These are phyloP conservation scores for Cyberlindnera mississippiensis DNA, from an alignment of 805 yeast genomes.

Conservation along the genomic window DNA sequence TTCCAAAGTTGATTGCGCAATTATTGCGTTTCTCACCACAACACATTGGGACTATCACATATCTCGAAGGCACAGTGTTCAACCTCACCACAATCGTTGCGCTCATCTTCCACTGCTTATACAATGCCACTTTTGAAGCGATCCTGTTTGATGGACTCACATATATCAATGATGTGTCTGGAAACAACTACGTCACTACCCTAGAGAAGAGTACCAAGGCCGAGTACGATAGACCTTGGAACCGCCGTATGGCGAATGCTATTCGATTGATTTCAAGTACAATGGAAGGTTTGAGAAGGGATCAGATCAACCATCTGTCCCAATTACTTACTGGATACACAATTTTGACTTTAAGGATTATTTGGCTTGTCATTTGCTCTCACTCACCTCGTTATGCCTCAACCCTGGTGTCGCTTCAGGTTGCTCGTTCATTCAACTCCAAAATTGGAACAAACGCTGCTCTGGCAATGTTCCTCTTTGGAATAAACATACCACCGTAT, in stretches of 20 bases:
- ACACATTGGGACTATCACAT: neutral
- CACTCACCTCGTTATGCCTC: neutral
- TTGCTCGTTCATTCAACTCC: conserved; percentile 10
- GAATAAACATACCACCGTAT: conserved; percentile 9
- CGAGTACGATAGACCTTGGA: neutral
- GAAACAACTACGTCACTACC: neutral
- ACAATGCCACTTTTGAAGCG: conserved; percentile 10
- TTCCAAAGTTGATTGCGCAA: conserved; percentile 3
- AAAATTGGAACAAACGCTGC: conserved; percentile 14
- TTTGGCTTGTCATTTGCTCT: neutral
- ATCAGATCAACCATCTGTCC: neutral
- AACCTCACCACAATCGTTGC: conserved; percentile 1
- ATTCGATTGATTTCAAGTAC: no score
- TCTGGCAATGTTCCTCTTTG: conserved; percentile 7
- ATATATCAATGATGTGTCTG: conserved; percentile 12
- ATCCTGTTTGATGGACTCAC: conserved; percentile 12
- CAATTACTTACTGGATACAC: neutral
- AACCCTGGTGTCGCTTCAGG: conserved; percentile 2
- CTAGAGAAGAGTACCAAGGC: neutral
- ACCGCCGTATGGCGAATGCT: no score
- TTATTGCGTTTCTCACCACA: neutral
- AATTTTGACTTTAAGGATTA: neutral
- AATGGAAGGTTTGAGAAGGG: no score
- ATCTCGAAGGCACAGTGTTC: neutral
- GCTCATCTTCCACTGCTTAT: conserved; percentile 4